Evolutionary conservation across 495 filamentous ascomycete genomes (phyloP).

Genomic region (Parathielavia appendiculata): DNA sequence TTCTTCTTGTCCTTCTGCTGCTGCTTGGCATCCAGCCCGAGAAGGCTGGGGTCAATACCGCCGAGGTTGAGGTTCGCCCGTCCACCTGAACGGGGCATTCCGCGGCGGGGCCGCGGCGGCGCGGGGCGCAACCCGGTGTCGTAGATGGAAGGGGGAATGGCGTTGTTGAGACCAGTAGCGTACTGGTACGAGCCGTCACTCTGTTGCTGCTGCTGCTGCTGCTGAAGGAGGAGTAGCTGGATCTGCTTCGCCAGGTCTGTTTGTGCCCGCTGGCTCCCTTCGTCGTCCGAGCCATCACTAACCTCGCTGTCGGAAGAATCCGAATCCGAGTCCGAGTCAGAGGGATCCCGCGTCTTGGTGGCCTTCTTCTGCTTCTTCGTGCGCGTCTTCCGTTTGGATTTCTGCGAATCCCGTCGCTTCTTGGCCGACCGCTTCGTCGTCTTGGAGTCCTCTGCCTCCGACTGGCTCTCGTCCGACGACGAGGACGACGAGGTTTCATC

Average conservation of each 20-base stretch:
- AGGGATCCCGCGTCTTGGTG: conserved; percentile 12
- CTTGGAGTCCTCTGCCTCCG: conserved; percentile 33
- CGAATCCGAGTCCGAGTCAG: conserved; percentile 37
- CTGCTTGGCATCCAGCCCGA: conserved; percentile 38
- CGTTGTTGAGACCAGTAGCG: background rate
- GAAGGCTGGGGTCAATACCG: conserved; percentile 22
- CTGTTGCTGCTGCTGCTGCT: conserved; percentile 15
- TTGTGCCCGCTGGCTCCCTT: conserved; percentile 14
- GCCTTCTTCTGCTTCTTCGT: conserved; percentile 26
- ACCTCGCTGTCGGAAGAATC: conserved; percentile 29
- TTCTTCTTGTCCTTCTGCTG: conserved; percentile 46
- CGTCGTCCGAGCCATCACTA: conserved; percentile 22
- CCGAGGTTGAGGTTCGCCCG: conserved; percentile 9
- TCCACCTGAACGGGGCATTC: conserved; percentile 9
- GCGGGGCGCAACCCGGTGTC: conserved; percentile 11
- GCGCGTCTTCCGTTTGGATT: conserved; percentile 38
- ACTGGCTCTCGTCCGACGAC: conserved; percentile 25
- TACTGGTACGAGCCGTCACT: conserved; percentile 26
- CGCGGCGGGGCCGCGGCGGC: conserved; percentile 6
- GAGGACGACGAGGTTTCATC: conserved; percentile 32
- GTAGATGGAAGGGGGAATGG: conserved; percentile 16
- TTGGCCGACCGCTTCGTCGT: conserved; percentile 41
- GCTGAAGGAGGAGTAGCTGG: conserved; percentile 27
- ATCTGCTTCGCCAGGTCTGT: conserved; percentile 28
- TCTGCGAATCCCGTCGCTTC: conserved; percentile 38